Conservation (phyloP, 2,329 filamentous ascomycete species). For the Microdochium bolleyi region DNA sequence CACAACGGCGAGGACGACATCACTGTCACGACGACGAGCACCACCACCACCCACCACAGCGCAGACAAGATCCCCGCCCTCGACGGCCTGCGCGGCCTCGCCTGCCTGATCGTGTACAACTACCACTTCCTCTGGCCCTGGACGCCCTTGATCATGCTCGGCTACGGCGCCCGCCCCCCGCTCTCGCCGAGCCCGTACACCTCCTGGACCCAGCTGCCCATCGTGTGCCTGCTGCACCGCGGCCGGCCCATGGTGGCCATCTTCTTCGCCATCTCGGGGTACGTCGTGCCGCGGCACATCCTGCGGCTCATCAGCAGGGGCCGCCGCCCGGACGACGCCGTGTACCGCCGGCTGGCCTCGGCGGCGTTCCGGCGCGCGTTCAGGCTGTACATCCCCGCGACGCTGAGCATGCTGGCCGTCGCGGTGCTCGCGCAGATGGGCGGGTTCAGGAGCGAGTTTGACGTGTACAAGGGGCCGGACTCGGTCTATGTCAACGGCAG, state of each 20-base stretch:
- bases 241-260: conserved; percentile 33
- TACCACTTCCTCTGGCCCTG: conserved; percentile 33
- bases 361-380: conserved; percentile 28
- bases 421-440: conserved; percentile 28
- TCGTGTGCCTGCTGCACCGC: conserved; percentile 29
- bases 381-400: conserved; percentile 29
- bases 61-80: conserved; percentile 28
- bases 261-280: conserved; percentile 35
- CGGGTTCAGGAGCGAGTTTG: conserved; percentile 23
- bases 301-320: conserved; percentile 26
- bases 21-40: too few relatives aligned
- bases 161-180: conserved; percentile 26
- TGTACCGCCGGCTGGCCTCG: conserved; percentile 27
- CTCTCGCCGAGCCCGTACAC: conserved; percentile 24
- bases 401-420: conserved; percentile 30
- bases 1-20: too few relatives aligned
- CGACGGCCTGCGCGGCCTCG: conserved; percentile 31
- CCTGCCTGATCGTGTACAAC: conserved; percentile 32
- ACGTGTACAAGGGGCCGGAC: conserved; percentile 27
- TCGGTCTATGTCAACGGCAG: conserved; percentile 30
- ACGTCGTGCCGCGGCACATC: conserved; percentile 29
- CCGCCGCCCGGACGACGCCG: conserved; percentile 17
- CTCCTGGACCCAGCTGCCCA: conserved; percentile 24
- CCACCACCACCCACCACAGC: not conserved
- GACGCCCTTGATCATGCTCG: conserved; percentile 30